These are phyloP conservation scores for Neurospora cerealis DNA, from an alignment of 495 filamentous ascomycete genomes.

Conservation along the genomic window DNA sequence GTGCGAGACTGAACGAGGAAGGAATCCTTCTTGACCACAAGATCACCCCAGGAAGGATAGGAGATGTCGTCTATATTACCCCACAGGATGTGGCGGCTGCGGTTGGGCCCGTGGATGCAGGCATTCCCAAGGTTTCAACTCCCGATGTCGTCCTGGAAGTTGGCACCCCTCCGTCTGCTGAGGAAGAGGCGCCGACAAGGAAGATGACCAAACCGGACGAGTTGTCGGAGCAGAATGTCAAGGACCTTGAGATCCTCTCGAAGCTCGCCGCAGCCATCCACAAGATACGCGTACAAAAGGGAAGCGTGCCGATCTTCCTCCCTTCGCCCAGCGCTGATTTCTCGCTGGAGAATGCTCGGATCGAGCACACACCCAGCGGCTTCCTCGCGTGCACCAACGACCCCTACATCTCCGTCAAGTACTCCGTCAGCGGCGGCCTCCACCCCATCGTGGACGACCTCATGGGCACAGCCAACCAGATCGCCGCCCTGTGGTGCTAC, in stretches of 20 bases:
- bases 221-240: constrained; percentile 20
- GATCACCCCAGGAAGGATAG: constrained; percentile 59
- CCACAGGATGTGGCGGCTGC: constrained; percentile 43
- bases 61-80: constrained; percentile 66
- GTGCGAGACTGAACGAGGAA: constrained; percentile 50
- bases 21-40: constrained; percentile 61
- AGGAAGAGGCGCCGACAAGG: constrained; percentile 12
- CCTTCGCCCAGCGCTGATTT: constrained; percentile 23
- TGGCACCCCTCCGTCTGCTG: constrained; percentile 19
- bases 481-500: constrained; percentile 63
- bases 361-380: constrained; percentile 1
- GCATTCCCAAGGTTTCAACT: background rate
- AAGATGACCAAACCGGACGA: constrained; percentile 24
- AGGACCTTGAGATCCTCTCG: constrained; percentile 24
- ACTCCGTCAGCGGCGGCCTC: constrained; percentile 7
- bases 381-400: constrained; percentile 23
- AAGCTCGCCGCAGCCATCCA: constrained; percentile 28
- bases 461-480: constrained; percentile 72
- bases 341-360: constrained; percentile 17
- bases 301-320: constrained; percentile 27
- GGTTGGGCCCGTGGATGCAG: constrained; percentile 27
- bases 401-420: constrained; percentile 31
- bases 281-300: constrained; percentile 22
- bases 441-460: constrained; percentile 34
- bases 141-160: constrained; percentile 14